Evolutionary conservation across 2,329 filamentous ascomycete species (phyloP).

Genomic region (Davidsoniella virescens): DNA sequence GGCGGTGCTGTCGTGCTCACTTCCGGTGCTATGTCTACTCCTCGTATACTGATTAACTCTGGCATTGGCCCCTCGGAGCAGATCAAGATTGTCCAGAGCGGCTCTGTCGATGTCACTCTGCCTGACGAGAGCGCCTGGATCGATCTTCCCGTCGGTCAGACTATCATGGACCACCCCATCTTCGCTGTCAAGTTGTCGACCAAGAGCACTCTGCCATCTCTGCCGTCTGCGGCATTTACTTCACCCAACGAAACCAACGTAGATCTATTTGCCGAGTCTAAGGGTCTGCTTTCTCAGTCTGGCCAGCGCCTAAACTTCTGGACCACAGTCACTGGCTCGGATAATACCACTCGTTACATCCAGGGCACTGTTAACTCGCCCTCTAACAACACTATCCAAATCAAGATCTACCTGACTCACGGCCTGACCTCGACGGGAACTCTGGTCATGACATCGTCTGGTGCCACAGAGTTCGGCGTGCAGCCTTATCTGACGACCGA

Average conservation of each 20-base stretch:
- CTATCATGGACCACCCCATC: conserved; percentile 40
- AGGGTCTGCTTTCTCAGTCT: conserved; percentile 27
- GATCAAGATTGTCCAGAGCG: conserved; percentile 33
- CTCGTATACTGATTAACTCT: conserved; percentile 51
- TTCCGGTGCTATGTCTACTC: conserved; percentile 46
- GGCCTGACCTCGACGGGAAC: conserved; percentile 43
- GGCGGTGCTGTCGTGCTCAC: conserved; percentile 44
- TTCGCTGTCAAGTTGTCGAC: conserved; percentile 18
- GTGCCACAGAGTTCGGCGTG: conserved; percentile 44
- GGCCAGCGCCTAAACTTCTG: conserved; percentile 32
- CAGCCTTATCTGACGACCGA: conserved; percentile 42
- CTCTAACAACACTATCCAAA: conserved; percentile 38
- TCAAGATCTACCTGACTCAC: conserved; percentile 47
- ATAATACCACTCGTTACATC: conserved; percentile 27
- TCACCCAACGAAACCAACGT: conserved; percentile 18
- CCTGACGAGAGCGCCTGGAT: conserved; percentile 37
- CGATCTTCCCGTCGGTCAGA: conserved; percentile 40
- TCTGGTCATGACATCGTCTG: conserved; percentile 39
- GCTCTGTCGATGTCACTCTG: conserved; percentile 34
- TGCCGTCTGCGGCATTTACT: conserved; percentile 17
- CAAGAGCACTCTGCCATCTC: conserved; percentile 16
- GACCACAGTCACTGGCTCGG: conserved; percentile 31
- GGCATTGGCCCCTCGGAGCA: conserved; percentile 50
- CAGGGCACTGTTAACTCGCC: conserved; percentile 49
- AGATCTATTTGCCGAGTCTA: conserved; percentile 21